These are phyloP conservation scores for Diaporthe capsici DNA, from an alignment of 2,329 filamentous ascomycete genomes.

Conservation along the genomic window DNA sequence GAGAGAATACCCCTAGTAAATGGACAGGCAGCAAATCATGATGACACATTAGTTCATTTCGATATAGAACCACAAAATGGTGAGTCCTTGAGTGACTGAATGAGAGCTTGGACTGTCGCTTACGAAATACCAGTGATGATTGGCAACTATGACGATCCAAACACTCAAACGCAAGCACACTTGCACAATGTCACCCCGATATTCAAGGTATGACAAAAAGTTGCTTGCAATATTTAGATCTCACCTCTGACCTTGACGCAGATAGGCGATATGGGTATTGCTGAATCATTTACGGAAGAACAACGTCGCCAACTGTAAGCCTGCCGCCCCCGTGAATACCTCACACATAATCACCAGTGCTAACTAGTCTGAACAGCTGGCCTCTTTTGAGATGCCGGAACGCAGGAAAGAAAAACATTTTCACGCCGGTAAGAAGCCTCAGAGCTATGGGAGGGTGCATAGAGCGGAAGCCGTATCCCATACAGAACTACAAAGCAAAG, in stretches of 20 bases:
- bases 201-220: slow-evolving; percentile 8
- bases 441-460: not conserved
- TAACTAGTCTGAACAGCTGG: not conserved
- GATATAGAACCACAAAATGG: slow-evolving; percentile 30
- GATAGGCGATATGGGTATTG: slow-evolving; percentile 32
- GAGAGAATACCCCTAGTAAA: not conserved
- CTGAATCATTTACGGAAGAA: not conserved
- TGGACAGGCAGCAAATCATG: not conserved
- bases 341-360: too few species aligned
- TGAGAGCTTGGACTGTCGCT: not conserved
- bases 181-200: slow-evolving; percentile 18
- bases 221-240: too few species aligned
- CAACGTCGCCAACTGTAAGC: slow-evolving; percentile 13
- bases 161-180: not conserved
- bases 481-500: not conserved
- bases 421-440: slow-evolving; percentile 23
- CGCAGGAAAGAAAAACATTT: slow-evolving; percentile 8
- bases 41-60: slow-evolving; percentile 21
- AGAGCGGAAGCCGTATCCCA: not conserved
- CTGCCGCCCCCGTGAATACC: not conserved
- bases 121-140: slow-evolving; percentile 17
- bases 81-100: not conserved
- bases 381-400: not conserved
- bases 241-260: not conserved
- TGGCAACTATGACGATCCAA: slow-evolving; percentile 17